Conservation (phyloP, 164 flowering plant species). For the Nelumbo lutea region DNA sequence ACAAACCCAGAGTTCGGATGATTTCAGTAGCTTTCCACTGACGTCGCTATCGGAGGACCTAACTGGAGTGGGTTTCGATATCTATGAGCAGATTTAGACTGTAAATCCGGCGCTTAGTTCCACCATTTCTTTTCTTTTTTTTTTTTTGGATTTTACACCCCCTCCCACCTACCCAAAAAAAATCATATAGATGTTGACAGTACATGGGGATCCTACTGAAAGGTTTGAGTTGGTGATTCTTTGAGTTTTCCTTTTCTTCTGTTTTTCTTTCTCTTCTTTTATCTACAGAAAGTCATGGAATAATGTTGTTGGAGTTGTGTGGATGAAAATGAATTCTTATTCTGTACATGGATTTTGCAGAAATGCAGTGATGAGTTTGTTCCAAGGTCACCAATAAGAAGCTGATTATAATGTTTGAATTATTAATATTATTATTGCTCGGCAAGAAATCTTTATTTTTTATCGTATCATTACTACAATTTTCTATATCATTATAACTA, state of each 20-base stretch:
- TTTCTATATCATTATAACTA: no score
- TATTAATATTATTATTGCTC: no score
- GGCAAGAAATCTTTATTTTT: no score
- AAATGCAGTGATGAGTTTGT: not conserved
- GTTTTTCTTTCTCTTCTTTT: not conserved
- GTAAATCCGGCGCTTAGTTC: conserved; percentile 19
- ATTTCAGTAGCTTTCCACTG: conserved; percentile 44
- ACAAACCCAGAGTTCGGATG: conserved; percentile 28
- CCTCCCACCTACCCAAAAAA: not conserved
- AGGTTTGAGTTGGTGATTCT: conserved; percentile 1
- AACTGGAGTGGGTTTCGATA: conserved; percentile 34
- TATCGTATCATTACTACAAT: no score
- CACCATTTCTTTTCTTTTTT: not conserved
- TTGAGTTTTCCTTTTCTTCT: not conserved
- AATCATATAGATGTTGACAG: not conserved
- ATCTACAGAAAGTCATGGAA: not conserved
- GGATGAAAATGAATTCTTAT: conserved; percentile 1
- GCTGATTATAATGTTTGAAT: no score
- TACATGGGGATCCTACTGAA: conserved; percentile 5
- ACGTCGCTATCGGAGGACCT: conserved; percentile 46
- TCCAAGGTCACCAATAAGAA: no score
- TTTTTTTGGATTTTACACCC: not conserved
- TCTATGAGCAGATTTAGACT: conserved; percentile 43
- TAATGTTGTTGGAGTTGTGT: conserved; percentile 4
- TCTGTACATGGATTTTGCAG: not conserved